Evolutionary conservation across 179 eudicot genomes (phyloP).

Genomic region (Kewa caespitosa): DNA sequence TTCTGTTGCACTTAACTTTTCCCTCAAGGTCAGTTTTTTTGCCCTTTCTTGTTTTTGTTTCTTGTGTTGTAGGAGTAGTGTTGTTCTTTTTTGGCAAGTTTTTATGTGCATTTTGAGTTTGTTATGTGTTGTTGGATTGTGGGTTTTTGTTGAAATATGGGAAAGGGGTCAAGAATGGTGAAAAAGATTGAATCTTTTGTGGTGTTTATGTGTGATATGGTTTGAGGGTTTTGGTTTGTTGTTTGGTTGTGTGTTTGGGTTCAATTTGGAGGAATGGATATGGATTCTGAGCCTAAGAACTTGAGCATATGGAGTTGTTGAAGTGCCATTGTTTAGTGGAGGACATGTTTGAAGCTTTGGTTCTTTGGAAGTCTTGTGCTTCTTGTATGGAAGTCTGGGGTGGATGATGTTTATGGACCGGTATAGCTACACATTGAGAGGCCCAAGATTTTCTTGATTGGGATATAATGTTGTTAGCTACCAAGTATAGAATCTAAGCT

Average conservation of each 20-base stretch:
- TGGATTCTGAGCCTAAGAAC: neutral
- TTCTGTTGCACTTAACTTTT: constrained; percentile 93
- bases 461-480: neutral
- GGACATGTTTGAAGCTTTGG: constrained; percentile 11
- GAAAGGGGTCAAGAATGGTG: neutral
- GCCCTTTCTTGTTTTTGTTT: neutral
- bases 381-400: neutral
- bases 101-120: neutral
- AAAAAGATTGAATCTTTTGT: neutral
- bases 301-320: neutral
- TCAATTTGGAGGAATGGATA: neutral
- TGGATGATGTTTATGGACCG: neutral
- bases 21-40: constrained; percentile 64
- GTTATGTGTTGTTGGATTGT: neutral
- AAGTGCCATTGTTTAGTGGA: neutral
- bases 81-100: neutral
- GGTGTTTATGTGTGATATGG: neutral
- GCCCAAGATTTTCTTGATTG: neutral
- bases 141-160: constrained; percentile 5
- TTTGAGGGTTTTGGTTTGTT: neutral
- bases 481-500: neutral
- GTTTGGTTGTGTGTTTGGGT: neutral
- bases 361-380: neutral
- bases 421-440: neutral
- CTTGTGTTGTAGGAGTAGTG: neutral